These are phyloP conservation scores for Rhododendron henanense DNA, from an alignment of 148 eudicot species.

Conservation along the genomic window DNA sequence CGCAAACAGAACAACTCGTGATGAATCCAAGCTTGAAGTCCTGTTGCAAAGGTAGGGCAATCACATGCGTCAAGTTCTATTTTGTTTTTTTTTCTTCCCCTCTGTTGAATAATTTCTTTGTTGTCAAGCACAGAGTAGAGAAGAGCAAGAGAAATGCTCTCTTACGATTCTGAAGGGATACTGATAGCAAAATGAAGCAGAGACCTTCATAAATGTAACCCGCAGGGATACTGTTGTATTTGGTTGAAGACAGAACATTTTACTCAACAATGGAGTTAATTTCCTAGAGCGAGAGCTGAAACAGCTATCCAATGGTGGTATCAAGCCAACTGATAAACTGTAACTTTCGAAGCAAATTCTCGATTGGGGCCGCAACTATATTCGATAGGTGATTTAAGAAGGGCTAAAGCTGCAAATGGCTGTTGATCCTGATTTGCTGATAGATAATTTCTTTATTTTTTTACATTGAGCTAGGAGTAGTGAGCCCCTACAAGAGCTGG, in stretches of 20 bases:
- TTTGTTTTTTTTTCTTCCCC: not conserved
- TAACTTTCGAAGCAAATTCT: not conserved
- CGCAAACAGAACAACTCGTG: not conserved
- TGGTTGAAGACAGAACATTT: not conserved
- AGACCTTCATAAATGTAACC: not conserved
- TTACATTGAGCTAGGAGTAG: not conserved
- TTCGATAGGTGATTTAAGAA: not conserved
- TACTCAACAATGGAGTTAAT: not conserved
- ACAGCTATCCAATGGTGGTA: no score
- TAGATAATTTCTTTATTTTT: not conserved
- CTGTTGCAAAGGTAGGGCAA: constrained; percentile 6
- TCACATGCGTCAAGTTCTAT: not conserved
- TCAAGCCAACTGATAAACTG: not conserved
- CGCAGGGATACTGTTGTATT: not conserved
- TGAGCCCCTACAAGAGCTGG: not conserved
- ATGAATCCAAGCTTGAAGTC: constrained; percentile 7
- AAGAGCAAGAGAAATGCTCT: not conserved
- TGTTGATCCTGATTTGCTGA: not conserved
- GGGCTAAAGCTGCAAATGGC: not conserved
- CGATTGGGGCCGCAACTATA: not conserved
- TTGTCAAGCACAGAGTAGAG: not conserved
- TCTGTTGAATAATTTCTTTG: not conserved
- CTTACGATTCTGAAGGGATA: not conserved
- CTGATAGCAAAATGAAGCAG: constrained; percentile 1
- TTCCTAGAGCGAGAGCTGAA: not conserved